Percentiles rank a stretch among this genome's conserved stretches.
phyloP scores from a whole-genome alignment of 2,329 filamentous ascomycete genomes.

The Colletotrichum lini region DNA sequence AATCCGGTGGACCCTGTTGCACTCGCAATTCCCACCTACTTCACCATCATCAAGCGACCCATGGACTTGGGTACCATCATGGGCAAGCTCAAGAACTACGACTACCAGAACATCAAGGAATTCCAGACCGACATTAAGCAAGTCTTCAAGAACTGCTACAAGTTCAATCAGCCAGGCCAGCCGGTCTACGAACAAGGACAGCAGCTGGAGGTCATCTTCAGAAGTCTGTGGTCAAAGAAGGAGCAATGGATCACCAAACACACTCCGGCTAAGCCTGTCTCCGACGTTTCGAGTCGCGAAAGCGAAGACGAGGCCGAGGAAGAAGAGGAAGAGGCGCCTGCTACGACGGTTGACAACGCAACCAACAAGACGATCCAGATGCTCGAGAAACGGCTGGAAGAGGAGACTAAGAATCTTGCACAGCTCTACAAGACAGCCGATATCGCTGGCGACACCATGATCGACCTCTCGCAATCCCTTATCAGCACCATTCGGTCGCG shows the following conservation, averaged over 20 bases:
- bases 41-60: slow-evolving; percentile 93
- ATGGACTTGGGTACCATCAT: slow-evolving; percentile 94
- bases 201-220: slow-evolving; percentile 81
- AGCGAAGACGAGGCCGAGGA: slow-evolving; percentile 81
- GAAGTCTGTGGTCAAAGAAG: slow-evolving; percentile 82
- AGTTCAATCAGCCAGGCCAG: slow-evolving; percentile 86
- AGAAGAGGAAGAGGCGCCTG: slow-evolving; percentile 77
- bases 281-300: slow-evolving; percentile 74
- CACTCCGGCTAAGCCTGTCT: slow-evolving; percentile 67
- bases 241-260: slow-evolving; percentile 85
- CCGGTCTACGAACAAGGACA: slow-evolving; percentile 81
- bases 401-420: slow-evolving; percentile 72
- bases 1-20: slow-evolving; percentile 93
- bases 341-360: slow-evolving; percentile 63
- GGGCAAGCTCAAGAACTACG: slow-evolving; percentile 81
- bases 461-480: slow-evolving; percentile 72
- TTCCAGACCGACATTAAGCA: slow-evolving; percentile 87
- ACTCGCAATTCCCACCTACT: slow-evolving; percentile 92
- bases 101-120: slow-evolving; percentile 87
- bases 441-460: slow-evolving; percentile 65
- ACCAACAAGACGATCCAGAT: slow-evolving; percentile 61
- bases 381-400: slow-evolving; percentile 65
- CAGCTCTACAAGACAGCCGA: slow-evolving; percentile 65
- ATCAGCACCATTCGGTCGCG: slow-evolving; percentile 78
- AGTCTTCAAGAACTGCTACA: slow-evolving; percentile 91